These are phyloP conservation scores for Collybia nuda DNA, from an alignment of 768 basidiomycete species.

Conservation along the genomic window DNA sequence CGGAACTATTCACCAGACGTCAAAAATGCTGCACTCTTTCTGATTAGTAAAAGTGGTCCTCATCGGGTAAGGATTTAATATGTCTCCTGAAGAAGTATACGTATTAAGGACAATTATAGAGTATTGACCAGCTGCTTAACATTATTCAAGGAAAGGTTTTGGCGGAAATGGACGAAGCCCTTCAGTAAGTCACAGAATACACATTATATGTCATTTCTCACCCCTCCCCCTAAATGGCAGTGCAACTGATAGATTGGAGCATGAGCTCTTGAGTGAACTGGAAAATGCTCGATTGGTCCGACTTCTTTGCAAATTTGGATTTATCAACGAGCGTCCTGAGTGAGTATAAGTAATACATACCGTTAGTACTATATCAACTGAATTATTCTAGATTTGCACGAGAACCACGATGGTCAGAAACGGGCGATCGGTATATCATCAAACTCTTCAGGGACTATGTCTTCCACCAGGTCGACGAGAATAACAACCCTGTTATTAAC, in stretches of 20 bases:
- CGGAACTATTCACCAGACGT: conserved; percentile 80
- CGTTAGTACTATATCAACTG: neutral
- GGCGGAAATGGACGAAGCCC: conserved; percentile 83
- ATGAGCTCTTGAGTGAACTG: conserved; percentile 82
- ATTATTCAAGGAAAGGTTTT: conserved; percentile 71
- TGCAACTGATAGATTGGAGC: conserved; percentile 78
- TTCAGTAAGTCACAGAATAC: conserved; percentile 51
- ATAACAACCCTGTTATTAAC: conserved; percentile 86
- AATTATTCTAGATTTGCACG: conserved; percentile 74
- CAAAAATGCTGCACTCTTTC: conserved; percentile 75
- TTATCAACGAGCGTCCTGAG: conserved; percentile 99
- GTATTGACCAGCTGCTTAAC: conserved; percentile 76
- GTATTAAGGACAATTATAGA: conserved; percentile 37
- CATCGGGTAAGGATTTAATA: conserved; percentile 48
- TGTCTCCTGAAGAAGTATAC: neutral
- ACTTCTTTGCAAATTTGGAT: conserved; percentile 90
- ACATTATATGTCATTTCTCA: neutral
- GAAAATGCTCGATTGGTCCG: conserved; percentile 94
- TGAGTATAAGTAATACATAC: conserved; percentile 39
- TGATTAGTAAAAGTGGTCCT: conserved; percentile 69
- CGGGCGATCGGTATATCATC: conserved; percentile 96
- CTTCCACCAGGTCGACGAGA: conserved; percentile 95
- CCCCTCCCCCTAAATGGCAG: conserved; percentile 34
- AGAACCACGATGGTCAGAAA: conserved; percentile 97
- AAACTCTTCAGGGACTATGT: conserved; percentile 98